Conservation (phyloP, 768 basidiomycete species). For the Mycena crocata region DNA sequence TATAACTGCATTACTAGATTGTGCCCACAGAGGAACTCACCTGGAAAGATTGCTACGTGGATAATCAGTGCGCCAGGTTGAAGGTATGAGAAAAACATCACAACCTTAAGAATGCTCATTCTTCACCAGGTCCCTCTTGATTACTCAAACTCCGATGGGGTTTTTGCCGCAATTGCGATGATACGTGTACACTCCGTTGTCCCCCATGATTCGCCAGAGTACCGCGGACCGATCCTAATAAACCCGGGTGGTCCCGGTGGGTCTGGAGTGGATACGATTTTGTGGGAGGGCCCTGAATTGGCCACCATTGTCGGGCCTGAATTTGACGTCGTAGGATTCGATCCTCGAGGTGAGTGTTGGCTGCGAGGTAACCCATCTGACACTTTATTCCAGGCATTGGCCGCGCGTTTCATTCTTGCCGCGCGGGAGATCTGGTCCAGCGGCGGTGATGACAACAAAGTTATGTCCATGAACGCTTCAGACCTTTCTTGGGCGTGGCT, state of each 20-base stretch:
- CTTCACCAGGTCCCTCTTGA: constrained; percentile 31
- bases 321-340: constrained; percentile 36
- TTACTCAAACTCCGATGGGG: constrained; percentile 26
- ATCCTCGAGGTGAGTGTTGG: constrained; percentile 39
- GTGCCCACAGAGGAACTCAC: constrained; percentile 13
- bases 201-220: constrained; percentile 19
- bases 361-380: neutral
- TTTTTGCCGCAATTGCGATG: constrained; percentile 31
- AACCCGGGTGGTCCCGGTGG: constrained; percentile 38
- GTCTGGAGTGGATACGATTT: constrained; percentile 27
- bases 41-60: constrained; percentile 14
- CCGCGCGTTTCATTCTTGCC: constrained; percentile 23
- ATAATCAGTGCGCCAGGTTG: too few relatives aligned
- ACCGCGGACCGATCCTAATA: constrained; percentile 32
- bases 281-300: neutral
- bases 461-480: constrained; percentile 18
- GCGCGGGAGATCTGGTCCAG: constrained; percentile 16
- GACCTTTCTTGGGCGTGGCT: too few relatives aligned
- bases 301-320: constrained; percentile 29
- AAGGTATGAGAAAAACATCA: too few relatives aligned
- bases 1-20: too few relatives aligned
- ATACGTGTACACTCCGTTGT: constrained; percentile 19
- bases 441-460: too few relatives aligned
- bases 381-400: constrained; percentile 18
- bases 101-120: too few relatives aligned